phyloP scores from a whole-genome alignment of 2,329 filamentous ascomycete species.

The Fusarium succisae region DNA sequence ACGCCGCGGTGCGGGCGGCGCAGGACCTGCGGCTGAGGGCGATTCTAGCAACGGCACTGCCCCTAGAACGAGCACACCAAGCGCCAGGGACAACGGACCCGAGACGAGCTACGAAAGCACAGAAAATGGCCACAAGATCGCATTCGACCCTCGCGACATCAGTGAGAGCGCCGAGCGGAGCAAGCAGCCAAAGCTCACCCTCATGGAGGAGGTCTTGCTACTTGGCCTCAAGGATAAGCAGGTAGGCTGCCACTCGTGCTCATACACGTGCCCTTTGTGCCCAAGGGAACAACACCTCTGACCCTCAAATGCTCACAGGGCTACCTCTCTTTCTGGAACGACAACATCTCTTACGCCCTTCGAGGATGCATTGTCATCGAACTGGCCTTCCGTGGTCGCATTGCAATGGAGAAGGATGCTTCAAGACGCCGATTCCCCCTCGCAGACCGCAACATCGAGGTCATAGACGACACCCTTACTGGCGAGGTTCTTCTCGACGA shows the following conservation, averaged over 20 bases:
- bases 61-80: slow-evolving; percentile 67
- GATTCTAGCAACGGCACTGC: slow-evolving; percentile 63
- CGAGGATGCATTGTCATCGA: slow-evolving; percentile 98
- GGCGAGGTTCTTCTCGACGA: slow-evolving; percentile 98
- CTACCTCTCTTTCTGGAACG: slow-evolving; percentile 99
- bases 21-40: slow-evolving; percentile 63
- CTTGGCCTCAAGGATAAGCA: slow-evolving; percentile 99
- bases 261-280: slow-evolving; percentile 22
- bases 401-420: slow-evolving; percentile 98
- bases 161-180: slow-evolving; percentile 94
- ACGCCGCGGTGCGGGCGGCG: slow-evolving; percentile 76
- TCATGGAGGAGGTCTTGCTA: slow-evolving; percentile 98
- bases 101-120: slow-evolving; percentile 89
- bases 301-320: slow-evolving; percentile 65
- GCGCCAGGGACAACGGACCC: slow-evolving; percentile 64
- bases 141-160: slow-evolving; percentile 95
- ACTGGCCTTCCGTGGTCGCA: slow-evolving; percentile 91
- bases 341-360: slow-evolving; percentile 98
- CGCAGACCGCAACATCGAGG: slow-evolving; percentile 93
- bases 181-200: slow-evolving; percentile 97
- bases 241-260: slow-evolving; percentile 59
- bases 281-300: neutral
- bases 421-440: slow-evolving; percentile 91
- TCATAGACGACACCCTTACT: slow-evolving; percentile 94
- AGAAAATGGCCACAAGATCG: slow-evolving; percentile 98